Conservation (phyloP, 106 monocot genomes). For the Dioscorea alata region DNA sequence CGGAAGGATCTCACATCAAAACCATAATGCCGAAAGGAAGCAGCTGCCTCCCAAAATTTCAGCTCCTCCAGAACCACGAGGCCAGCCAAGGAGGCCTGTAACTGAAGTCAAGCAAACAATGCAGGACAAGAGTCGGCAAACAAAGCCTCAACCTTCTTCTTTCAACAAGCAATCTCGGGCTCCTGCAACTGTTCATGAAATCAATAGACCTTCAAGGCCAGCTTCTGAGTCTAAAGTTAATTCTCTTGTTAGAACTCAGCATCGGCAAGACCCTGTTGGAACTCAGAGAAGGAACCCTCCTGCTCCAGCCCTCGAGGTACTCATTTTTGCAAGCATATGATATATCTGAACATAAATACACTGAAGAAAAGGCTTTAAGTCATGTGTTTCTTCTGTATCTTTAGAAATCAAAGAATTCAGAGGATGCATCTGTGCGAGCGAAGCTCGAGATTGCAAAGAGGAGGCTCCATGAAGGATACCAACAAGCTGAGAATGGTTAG, state of each 20-base stretch:
- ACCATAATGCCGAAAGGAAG: background rate
- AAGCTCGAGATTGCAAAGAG: slow-evolving; percentile 36
- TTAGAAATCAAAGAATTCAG: slow-evolving; percentile 3
- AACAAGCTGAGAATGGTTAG: slow-evolving; percentile 31
- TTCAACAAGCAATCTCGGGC: background rate
- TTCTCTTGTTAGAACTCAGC: background rate
- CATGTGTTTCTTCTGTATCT: background rate
- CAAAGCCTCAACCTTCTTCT: background rate
- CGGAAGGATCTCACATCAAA: background rate
- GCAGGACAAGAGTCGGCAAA: background rate
- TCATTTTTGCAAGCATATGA: too few relatives aligned
- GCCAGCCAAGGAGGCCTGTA: background rate
- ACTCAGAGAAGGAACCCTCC: slow-evolving; percentile 6
- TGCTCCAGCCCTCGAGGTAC: background rate
- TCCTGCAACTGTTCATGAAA: background rate
- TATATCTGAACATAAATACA: background rate
- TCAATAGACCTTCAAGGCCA: background rate
- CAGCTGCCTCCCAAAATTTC: background rate
- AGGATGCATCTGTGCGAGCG: slow-evolving; percentile 6
- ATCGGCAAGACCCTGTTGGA: background rate
- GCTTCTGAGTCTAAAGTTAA: background rate
- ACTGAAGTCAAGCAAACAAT: background rate
- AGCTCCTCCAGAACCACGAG: background rate
- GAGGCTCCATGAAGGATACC: slow-evolving; percentile 30
- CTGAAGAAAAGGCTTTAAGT: background rate